Conservation (phyloP, 225 moss, liverwort and hornwort genomes). For the Polytrichum formosum region DNA sequence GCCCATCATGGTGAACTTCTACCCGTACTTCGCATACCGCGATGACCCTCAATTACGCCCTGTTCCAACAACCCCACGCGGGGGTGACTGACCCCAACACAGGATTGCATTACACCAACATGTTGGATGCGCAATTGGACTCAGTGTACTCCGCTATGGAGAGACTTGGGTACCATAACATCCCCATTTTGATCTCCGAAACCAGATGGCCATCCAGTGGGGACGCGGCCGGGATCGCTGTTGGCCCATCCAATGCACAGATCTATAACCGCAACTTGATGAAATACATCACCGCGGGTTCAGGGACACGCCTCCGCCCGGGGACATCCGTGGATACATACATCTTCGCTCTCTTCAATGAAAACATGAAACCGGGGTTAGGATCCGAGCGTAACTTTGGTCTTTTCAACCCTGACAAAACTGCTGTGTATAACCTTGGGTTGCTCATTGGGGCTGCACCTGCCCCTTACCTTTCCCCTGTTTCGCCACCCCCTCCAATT, state of each 20-base stretch:
- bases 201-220: constrained; percentile 82
- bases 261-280: constrained; percentile 64
- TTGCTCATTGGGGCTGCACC: constrained; percentile 26
- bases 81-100: constrained; percentile 52
- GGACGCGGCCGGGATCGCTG: constrained; percentile 50
- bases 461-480: constrained; percentile 8
- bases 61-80: constrained; percentile 43
- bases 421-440: constrained; percentile 60
- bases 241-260: constrained; percentile 55
- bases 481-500: constrained; percentile 8
- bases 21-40: constrained; percentile 53
- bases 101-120: constrained; percentile 51
- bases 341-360: constrained; percentile 82
- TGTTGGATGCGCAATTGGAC: constrained; percentile 89
- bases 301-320: constrained; percentile 61
- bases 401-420: constrained; percentile 55
- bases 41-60: constrained; percentile 44
- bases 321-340: constrained; percentile 40
- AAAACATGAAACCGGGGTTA: constrained; percentile 76
- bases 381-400: constrained; percentile 78
- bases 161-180: constrained; percentile 66
- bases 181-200: constrained; percentile 63
- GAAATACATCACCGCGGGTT: constrained; percentile 42
- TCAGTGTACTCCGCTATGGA: constrained; percentile 80
- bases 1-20: constrained; percentile 46